These are phyloP conservation scores for Didymella lethalis DNA, from an alignment of 2,329 filamentous ascomycete genomes.

Conservation along the genomic window DNA sequence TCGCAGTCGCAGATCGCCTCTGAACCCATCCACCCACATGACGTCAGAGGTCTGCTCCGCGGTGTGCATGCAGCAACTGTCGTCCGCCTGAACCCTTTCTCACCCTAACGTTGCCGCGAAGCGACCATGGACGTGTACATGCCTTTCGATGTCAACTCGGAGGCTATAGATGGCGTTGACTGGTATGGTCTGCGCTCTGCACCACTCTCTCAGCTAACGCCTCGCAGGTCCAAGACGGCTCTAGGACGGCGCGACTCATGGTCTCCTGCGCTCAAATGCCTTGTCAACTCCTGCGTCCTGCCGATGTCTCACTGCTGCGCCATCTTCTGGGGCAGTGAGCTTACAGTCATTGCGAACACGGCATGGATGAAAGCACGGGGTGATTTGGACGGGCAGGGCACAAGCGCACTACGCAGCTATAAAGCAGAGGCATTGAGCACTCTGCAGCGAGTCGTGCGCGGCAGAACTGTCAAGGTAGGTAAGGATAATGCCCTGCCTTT, in stretches of 20 bases:
- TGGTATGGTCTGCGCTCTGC: constrained; percentile 9
- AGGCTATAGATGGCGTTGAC: constrained; percentile 16
- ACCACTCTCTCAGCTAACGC: constrained; percentile 4
- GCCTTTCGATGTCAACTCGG: constrained; percentile 19
- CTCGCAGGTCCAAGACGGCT: constrained; percentile 37
- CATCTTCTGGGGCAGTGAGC: constrained; percentile 54
- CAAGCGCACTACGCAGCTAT: constrained; percentile 43
- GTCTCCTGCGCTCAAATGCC: constrained; percentile 43
- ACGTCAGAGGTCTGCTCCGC: constrained; percentile 11
- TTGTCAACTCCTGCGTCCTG: constrained; percentile 49
- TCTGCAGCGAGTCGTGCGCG: constrained; percentile 46
- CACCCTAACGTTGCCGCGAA: constrained; percentile 8
- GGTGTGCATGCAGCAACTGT: constrained; percentile 3
- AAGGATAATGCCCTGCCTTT: constrained; percentile 29
- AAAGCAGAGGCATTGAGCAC: constrained; percentile 45
- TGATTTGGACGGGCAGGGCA: constrained; percentile 47
- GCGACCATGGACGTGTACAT: constrained; percentile 18
- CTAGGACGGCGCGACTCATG: constrained; percentile 48
- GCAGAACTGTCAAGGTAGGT: constrained; percentile 51
- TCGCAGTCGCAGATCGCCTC: constrained; percentile 6
- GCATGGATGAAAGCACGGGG: constrained; percentile 51
- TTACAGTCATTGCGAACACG: constrained; percentile 52
- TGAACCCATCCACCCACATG: constrained; percentile 15
- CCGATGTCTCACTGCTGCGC: constrained; percentile 54
- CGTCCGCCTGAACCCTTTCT: background rate